Percentiles rank a stretch among this genome's conserved stretches.
These are phyloP conservation scores for Ustilago bromivora DNA, from an alignment of 1,284 basidiomycete species.

Conservation along the genomic window DNA sequence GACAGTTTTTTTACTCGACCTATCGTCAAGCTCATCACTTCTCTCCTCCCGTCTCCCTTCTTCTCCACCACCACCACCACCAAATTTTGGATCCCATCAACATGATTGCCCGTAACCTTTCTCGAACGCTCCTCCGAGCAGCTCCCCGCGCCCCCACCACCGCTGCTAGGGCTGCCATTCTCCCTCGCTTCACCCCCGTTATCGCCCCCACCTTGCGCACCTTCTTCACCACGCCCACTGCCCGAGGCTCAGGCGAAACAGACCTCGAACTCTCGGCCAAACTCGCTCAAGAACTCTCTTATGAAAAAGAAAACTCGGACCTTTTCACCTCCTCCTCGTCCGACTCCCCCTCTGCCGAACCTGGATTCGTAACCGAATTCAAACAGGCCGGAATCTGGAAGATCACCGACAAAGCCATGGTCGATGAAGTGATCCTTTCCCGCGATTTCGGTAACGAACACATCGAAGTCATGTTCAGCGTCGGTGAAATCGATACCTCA, in stretches of 20 bases:
- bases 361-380: constrained; percentile 84
- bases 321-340: constrained; percentile 33
- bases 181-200: neutral
- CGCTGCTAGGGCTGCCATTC: neutral
- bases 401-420: constrained; percentile 80
- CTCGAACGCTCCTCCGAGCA: constrained; percentile 22
- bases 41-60: neutral
- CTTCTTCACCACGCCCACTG: constrained; percentile 20
- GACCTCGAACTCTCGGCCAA: constrained; percentile 81
- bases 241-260: constrained; percentile 71
- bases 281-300: constrained; percentile 84
- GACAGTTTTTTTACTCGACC: constrained; percentile 21
- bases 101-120: constrained; percentile 35
- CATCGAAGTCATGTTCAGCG: constrained; percentile 63
- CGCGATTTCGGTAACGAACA: constrained; percentile 91
- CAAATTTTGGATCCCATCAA: neutral
- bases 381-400: constrained; percentile 80
- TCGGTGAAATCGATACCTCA: constrained; percentile 65
- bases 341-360: constrained; percentile 71
- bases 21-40: constrained; percentile 9
- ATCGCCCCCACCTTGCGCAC: neutral
- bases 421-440: constrained; percentile 84
- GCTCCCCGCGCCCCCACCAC: constrained; percentile 13
- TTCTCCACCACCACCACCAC: neutral
- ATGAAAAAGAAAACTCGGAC: constrained; percentile 77